phyloP scores from a whole-genome alignment of 768 basidiomycete genomes.

The Tremella mesenterica region DNA sequence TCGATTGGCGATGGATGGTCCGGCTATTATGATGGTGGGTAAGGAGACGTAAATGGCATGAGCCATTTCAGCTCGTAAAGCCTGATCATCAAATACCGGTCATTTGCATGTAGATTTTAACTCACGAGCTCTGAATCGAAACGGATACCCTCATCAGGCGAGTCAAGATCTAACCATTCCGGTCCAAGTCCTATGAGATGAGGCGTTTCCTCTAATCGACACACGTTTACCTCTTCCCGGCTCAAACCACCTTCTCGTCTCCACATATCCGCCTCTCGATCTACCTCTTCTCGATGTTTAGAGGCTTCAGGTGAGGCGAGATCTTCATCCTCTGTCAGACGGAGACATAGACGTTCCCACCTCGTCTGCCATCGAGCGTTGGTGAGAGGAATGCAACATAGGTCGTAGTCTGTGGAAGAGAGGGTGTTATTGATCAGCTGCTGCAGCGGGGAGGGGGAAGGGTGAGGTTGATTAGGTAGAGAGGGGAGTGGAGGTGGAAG shows the following conservation, averaged over 20 bases:
- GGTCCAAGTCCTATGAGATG: constrained; percentile 64
- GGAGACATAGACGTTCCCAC: constrained; percentile 81
- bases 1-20: constrained; percentile 61
- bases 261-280: constrained; percentile 71
- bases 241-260: constrained; percentile 69
- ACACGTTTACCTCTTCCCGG: constrained; percentile 78
- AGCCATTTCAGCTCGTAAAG: constrained; percentile 81
- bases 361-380: constrained; percentile 74
- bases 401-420: constrained; percentile 56
- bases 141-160: constrained; percentile 82
- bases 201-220: constrained; percentile 57
- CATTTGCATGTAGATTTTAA: constrained; percentile 14
- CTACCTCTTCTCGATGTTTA: constrained; percentile 40
- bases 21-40: constrained; percentile 73
- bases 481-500: constrained; percentile 26
- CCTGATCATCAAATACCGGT: too few relatives aligned
- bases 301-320: constrained; percentile 9
- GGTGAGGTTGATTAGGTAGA: constrained; percentile 24
- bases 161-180: constrained; percentile 93
- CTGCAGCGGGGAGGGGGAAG: constrained; percentile 30
- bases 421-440: constrained; percentile 24
- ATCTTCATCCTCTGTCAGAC: constrained; percentile 36
- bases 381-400: constrained; percentile 76
- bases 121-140: constrained; percentile 91
- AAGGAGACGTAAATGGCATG: constrained; percentile 90